Conservation (phyloP, 768 basidiomycete genomes). For the Pleurotus cornucopiae region DNA sequence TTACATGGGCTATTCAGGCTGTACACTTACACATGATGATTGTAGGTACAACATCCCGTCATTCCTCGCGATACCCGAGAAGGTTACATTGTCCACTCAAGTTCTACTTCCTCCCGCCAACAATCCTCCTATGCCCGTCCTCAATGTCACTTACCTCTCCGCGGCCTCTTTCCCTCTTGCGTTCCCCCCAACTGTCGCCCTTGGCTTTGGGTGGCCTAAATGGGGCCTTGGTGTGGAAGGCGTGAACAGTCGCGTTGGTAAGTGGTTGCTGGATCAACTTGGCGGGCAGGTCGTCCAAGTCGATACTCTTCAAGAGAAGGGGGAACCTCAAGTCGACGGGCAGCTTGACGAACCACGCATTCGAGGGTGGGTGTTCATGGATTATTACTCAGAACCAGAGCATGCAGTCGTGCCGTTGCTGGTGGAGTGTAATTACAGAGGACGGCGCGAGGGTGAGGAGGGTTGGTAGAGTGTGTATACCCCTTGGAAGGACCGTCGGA, state of each 20-base stretch:
- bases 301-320: slow-evolving; percentile 10
- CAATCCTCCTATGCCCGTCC: slow-evolving; percentile 32
- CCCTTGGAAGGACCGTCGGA: no score
- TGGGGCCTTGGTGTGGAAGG: slow-evolving; percentile 81
- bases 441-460: slow-evolving; percentile 37
- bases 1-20: no score
- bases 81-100: slow-evolving; percentile 52
- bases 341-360: slow-evolving; percentile 32
- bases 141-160: slow-evolving; percentile 79
- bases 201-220: slow-evolving; percentile 80
- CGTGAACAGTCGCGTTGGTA: slow-evolving; percentile 70
- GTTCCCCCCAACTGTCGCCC: slow-evolving; percentile 70
- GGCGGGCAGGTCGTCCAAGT: slow-evolving; percentile 11
- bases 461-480: slow-evolving; percentile 26
- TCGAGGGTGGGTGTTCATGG: slow-evolving; percentile 74
- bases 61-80: slow-evolving; percentile 83
- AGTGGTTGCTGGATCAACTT: slow-evolving; percentile 65
- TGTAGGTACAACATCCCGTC: slow-evolving; percentile 77
- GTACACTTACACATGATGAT: neutral
- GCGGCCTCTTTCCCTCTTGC: slow-evolving; percentile 81
- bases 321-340: slow-evolving; percentile 13
- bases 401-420: slow-evolving; percentile 51
- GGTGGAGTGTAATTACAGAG: slow-evolving; percentile 74
- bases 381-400: slow-evolving; percentile 65
- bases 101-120: slow-evolving; percentile 42